Evolutionary conservation across 768 basidiomycete genomes (phyloP), one percentile per base, ranked within the genome.

Genomic region (Termitomyces sp.): DNA sequence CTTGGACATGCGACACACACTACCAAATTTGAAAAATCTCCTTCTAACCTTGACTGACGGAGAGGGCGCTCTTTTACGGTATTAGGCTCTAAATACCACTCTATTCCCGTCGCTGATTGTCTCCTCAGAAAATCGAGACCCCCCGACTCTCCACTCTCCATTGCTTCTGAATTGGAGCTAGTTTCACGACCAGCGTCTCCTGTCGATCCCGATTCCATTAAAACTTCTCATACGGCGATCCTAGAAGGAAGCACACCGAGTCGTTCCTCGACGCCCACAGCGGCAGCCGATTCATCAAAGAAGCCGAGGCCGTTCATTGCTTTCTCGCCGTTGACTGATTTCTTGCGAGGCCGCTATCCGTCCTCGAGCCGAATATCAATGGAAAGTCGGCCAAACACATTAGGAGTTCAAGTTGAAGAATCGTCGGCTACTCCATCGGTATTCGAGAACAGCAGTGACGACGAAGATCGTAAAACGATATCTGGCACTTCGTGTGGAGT

Each of bases 1-100:
- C 22, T 73, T 96, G 64, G 97, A 99, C 74, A 86, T 96, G 75
- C 84, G 95, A 49, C 95, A 99, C 69, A 98, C 97, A 4, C 78
- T 99, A 29, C 94, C 95, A 42, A 99, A 99, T 74, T 80, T 99
- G 61, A 98, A 97, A 76, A 94, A 94, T 65, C 78, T 98, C 20
- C 70, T 98, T 53, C 80, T 98, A 31, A 94, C 91, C 12, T 76
- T 96, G 62, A 91, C 88, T 54, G 83, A 86, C 65, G 88, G 86
- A 49, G 85, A 86, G 65, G 76, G 75, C 46, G 71, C 76, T 29
- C 72, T 70, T 52, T 63, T 75, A 34, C 69, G 61, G 87, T 87
- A 29, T 29, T 29, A 65, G 68, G 81, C 72, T 54, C 39, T 59
- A 57, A 58, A 59, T 61, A 56, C 48, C 42, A 27, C 32, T 26